Conservation (phyloP, 2,329 filamentous ascomycete genomes). For the Venturiaceae sp. region DNA sequence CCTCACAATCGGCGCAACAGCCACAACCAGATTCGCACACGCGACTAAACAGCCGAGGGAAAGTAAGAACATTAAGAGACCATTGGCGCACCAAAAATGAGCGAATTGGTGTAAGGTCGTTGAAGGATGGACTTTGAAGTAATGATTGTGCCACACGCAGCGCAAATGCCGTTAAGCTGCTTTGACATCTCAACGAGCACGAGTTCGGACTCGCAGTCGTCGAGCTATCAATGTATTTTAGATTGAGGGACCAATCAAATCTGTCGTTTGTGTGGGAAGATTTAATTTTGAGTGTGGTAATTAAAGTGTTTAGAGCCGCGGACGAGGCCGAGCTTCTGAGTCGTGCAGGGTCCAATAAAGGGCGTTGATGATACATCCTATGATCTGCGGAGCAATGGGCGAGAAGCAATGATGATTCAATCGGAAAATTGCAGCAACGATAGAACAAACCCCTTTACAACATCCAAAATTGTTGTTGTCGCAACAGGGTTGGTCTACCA, state of each 20-base stretch:
- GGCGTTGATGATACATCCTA: not conserved
- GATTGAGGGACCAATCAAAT: not conserved
- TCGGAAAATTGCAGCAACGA: not conserved
- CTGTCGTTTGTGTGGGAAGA: not conserved
- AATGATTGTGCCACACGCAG: not conserved
- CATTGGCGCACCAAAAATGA: not conserved
- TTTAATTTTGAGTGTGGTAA: not conserved
- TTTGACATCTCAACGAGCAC: not conserved
- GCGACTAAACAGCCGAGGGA: not conserved
- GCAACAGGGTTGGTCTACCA: not conserved
- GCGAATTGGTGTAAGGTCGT: not conserved
- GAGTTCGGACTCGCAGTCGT: not conserved
- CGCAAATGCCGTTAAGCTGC: not conserved
- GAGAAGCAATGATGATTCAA: no score
- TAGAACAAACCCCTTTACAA: no score
- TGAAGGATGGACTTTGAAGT: not conserved
- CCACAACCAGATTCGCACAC: not conserved
- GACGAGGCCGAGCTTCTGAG: not conserved
- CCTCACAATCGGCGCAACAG: slow-evolving; percentile 20
- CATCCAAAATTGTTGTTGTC: no score
- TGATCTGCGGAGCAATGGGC: not conserved
- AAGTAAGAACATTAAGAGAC: not conserved
- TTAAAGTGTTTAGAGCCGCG: not conserved
- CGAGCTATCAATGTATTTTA: not conserved
- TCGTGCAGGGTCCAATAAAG: not conserved